Conservation (phyloP, 1,139 yeast species). For the Tardiomyces digboiensis region DNA sequence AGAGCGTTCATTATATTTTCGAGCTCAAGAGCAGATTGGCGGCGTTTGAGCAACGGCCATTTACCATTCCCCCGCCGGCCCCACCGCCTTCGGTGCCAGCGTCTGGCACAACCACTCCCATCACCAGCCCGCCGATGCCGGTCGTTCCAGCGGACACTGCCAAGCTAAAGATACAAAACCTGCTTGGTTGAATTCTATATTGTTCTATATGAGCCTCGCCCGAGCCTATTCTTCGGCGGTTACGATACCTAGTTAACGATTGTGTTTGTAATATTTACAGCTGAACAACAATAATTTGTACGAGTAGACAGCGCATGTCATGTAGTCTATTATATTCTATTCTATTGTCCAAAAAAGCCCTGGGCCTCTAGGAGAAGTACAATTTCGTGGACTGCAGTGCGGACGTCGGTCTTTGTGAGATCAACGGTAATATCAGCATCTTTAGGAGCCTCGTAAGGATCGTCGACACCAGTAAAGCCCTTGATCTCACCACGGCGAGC, state of each 20-base stretch:
- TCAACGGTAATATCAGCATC: conserved; percentile 46
- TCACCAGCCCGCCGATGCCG: not conserved
- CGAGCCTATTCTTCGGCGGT: no score
- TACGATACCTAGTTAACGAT: no score
- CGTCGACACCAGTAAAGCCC: conserved; percentile 37
- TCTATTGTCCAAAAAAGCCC: conserved; percentile 52
- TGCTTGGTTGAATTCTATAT: no score
- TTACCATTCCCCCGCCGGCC: not conserved
- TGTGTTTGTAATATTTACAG: no score
- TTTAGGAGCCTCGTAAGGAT: conserved; percentile 38
- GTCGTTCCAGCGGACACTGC: not conserved
- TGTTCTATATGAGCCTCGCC: no score
- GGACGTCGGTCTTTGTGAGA: conserved; percentile 38
- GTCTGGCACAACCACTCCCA: not conserved
- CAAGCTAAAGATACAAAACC: not conserved
- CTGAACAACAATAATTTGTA: no score
- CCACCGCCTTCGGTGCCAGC: not conserved
- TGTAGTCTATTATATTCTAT: not conserved
- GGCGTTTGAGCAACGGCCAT: not conserved
- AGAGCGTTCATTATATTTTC: conserved; percentile 70
- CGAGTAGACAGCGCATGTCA: no score
- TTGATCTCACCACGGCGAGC: conserved; percentile 39
- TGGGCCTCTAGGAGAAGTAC: conserved; percentile 65
- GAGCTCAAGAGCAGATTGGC: conserved; percentile 31
- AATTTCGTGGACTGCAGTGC: conserved; percentile 62